A percentile compares a stretch with the other conserved stretches of the same genome.
Conservation (phyloP, 768 basidiomycete genomes). For the Pleurotus tuber-regium region DNA sequence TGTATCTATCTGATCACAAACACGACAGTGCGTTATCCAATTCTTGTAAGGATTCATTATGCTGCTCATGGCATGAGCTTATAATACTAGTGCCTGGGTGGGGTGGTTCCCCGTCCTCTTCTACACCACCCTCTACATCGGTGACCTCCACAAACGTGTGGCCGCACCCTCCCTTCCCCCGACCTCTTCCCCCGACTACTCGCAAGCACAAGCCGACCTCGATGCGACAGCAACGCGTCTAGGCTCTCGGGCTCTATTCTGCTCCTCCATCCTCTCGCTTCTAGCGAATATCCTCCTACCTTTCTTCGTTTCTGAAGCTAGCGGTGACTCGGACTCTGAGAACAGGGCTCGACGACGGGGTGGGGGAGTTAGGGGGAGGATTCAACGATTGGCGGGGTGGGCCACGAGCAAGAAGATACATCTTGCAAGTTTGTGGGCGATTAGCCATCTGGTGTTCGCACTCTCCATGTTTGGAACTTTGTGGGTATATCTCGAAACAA, state of each 20-base stretch:
- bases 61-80: neutral
- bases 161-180: conserved; percentile 22
- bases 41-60: conserved; percentile 58
- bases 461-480: conserved; percentile 79
- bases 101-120: conserved; percentile 94
- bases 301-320: conserved; percentile 46
- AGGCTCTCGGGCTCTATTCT: conserved; percentile 83
- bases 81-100: conserved; percentile 62
- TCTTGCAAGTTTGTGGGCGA: conserved; percentile 74
- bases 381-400: conserved; percentile 20
- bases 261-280: conserved; percentile 69
- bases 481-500: conserved; percentile 44
- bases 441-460: conserved; percentile 72
- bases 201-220: conserved; percentile 28
- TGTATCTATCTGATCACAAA: neutral
- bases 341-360: conserved; percentile 11
- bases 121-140: conserved; percentile 85
- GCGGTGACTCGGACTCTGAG: conserved; percentile 1
- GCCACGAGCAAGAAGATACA: conserved; percentile 50
- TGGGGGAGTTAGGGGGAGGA: neutral
- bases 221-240: conserved; percentile 76
- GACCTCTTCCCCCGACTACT: conserved; percentile 18
- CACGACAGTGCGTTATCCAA: conserved; percentile 66
- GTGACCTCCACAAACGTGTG: conserved; percentile 73
- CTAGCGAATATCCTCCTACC: conserved; percentile 70